A percentile compares a stretch with the other conserved stretches of the same genome.
Conservation (phyloP, 306 rosid genomes). For the Cyamopsis tetragonoloba region DNA sequence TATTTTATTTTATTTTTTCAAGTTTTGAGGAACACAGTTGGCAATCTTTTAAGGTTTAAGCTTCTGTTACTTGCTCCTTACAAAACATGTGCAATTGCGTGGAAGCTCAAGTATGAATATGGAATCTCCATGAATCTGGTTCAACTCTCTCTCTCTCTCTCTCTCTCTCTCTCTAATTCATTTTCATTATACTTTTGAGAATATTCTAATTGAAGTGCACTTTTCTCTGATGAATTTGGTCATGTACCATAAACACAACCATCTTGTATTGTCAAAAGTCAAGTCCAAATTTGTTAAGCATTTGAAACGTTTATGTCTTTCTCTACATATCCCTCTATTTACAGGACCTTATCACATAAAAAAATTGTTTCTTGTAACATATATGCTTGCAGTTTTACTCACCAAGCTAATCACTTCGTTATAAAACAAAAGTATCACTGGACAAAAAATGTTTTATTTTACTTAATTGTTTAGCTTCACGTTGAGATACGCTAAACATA, state of each 20-base stretch:
- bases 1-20: not conserved
- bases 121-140: slow-evolving; percentile 29
- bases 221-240: not conserved
- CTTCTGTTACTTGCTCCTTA: not conserved
- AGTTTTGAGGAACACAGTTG: not conserved
- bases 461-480: too few relatives aligned
- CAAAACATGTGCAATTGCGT: not conserved
- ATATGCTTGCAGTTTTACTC: not conserved
- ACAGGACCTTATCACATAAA: too few relatives aligned
- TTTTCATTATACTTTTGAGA: not conserved
- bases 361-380: too few relatives aligned
- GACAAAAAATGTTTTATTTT: not conserved
- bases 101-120: not conserved
- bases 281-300: too few relatives aligned
- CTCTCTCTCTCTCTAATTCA: not conserved
- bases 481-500: too few relatives aligned
- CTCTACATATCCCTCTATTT: too few relatives aligned
- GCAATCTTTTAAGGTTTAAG: too few relatives aligned
- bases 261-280: too few relatives aligned
- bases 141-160: slow-evolving; percentile 11
- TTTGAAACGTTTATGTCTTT: too few relatives aligned
- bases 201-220: not conserved
- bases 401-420: not conserved
- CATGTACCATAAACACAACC: too few relatives aligned
- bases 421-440: not conserved